Conservation (phyloP, 805 yeast genomes). For the Kurtzmaniella fragi region DNA sequence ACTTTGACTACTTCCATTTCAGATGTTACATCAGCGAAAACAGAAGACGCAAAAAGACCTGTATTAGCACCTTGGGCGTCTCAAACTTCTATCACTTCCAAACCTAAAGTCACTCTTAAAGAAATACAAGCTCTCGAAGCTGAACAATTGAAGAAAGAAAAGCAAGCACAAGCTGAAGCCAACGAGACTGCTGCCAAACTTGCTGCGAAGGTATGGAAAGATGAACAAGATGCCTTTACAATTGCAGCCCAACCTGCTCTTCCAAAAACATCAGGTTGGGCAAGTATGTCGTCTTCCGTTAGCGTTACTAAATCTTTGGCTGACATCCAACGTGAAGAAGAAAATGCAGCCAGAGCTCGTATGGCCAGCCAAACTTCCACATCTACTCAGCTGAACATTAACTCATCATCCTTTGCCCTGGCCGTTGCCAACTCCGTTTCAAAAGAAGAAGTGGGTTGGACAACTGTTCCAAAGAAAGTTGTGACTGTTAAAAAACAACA, state of each 20-base stretch:
- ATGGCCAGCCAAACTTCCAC: slow-evolving; percentile 12
- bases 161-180: slow-evolving; percentile 30
- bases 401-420: slow-evolving; percentile 24
- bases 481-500: slow-evolving; percentile 38
- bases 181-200: slow-evolving; percentile 21
- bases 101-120: slow-evolving; percentile 42
- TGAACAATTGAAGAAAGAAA: slow-evolving; percentile 35
- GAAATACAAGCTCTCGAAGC: slow-evolving; percentile 50
- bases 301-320: slow-evolving; percentile 43
- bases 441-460: slow-evolving; percentile 35
- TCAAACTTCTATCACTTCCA: slow-evolving; percentile 11
- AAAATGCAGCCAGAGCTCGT: slow-evolving; percentile 28
- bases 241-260: slow-evolving; percentile 22
- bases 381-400: slow-evolving; percentile 14
- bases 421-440: slow-evolving; percentile 24
- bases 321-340: slow-evolving; percentile 61
- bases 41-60: slow-evolving; percentile 8
- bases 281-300: slow-evolving; percentile 16
- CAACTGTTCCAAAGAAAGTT: slow-evolving; percentile 21
- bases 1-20: slow-evolving; percentile 1
- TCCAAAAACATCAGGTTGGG: slow-evolving; percentile 45
- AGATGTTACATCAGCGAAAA: not conserved
- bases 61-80: slow-evolving; percentile 55
- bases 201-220: slow-evolving; percentile 15
- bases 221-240: slow-evolving; percentile 18